Base-by-base conservation (phyloP, 2,329 filamentous ascomycete genomes). In the Rachicladosporium sp. region DNA sequence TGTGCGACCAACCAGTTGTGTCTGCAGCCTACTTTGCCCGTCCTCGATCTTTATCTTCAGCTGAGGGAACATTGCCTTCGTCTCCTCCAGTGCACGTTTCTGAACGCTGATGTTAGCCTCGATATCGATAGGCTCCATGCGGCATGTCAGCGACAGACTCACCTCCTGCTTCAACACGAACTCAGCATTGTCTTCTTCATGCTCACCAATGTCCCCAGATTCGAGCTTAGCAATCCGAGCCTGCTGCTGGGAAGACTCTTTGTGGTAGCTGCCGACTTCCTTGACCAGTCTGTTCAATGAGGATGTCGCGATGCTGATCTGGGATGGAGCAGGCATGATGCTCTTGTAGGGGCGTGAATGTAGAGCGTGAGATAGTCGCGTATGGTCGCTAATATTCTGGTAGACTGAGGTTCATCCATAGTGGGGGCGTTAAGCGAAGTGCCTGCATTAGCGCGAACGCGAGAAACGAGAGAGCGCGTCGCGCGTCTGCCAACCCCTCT, bases 151-250 rank as follows among this genome's bases (percentile, higher is more conserved):
- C 29, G 21, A 33, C 23, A 36, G 15, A 55, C 71, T 31, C 60
- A 93, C 91, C 74, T 94, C 83, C 61, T 98, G 89, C 64, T 79
- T 91, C 52, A 96, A 55, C 48, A 78, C 71, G 55, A 75, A 95
- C 49, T 82, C 78, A 36, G 74, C 76, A 62, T 95, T 94, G 50
- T 78, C 76, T 9, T 76, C 72, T 6, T 74, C 71, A 27, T 27
- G 23, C 23, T 27, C 23, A 29, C 47, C 50, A 37, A 41, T 46
- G 30, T 50, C 48, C 10, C 61, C 65, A 3, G 63, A 59, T 50
- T 82, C 76, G 33, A 93, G 70, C 58, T 78, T 76, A 59, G 73
- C 66, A 47, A 93, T 73, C 41, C 82, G 76, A 45, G 73, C 71
- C 51, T 83, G 71, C 59, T 96, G 88, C 48, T 80, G 70, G 47